Percentiles rank a stretch among this genome's conserved stretches.
These are phyloP conservation scores for Quercus phellos DNA, from an alignment of 331 rosid species.

Conservation along the genomic window DNA sequence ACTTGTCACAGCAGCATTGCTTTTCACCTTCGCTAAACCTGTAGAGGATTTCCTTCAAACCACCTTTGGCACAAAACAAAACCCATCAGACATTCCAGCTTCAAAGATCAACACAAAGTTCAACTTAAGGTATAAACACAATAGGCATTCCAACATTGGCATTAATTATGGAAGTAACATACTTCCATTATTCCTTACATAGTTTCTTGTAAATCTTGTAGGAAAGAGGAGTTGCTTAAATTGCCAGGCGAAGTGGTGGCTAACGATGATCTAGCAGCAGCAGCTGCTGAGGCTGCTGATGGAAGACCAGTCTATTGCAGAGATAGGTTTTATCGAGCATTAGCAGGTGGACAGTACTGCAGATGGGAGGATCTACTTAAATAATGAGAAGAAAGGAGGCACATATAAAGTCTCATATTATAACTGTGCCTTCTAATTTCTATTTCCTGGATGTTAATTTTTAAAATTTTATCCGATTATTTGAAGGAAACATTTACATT, in stretches of 20 bases:
- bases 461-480: slow-evolving; percentile 17
- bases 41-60: slow-evolving; percentile 61
- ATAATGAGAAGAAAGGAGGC: slow-evolving; percentile 31
- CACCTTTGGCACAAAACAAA: slow-evolving; percentile 45
- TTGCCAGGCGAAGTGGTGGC: slow-evolving; percentile 70
- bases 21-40: slow-evolving; percentile 80
- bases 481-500: slow-evolving; percentile 13
- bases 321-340: slow-evolving; percentile 87
- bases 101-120: slow-evolving; percentile 50
- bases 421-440: slow-evolving; percentile 23
- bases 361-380: slow-evolving; percentile 85
- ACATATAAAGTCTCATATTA: background rate
- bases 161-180: background rate
- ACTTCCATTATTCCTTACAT: background rate
- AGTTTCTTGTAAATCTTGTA: slow-evolving; percentile 26
- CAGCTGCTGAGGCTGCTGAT: slow-evolving; percentile 96
- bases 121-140: slow-evolving; percentile 55
- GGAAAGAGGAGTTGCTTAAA: slow-evolving; percentile 88
- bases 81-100: slow-evolving; percentile 32
- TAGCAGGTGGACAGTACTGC: slow-evolving; percentile 99
- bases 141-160: background rate
- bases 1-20: slow-evolving; percentile 75
- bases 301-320: slow-evolving; percentile 98
- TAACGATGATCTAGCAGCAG: slow-evolving; percentile 90
- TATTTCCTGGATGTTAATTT: slow-evolving; percentile 13